phyloP scores from a whole-genome alignment of 2,329 filamentous ascomycete genomes.

The Annulohypoxylon truncatum region DNA sequence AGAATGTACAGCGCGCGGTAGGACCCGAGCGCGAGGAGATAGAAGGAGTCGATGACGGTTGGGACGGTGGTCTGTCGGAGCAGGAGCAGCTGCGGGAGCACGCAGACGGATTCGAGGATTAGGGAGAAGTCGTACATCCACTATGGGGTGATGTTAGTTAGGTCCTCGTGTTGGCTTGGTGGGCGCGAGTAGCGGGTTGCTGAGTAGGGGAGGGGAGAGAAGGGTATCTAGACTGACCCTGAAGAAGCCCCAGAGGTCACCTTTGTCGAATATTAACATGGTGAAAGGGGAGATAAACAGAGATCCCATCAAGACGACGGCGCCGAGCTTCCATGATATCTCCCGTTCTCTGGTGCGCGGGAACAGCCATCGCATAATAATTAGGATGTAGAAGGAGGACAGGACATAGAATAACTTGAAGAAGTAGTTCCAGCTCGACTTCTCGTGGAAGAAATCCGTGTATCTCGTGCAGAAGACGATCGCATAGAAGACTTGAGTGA shows the following conservation, averaged over 20 bases:
- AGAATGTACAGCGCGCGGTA: slow-evolving; percentile 91
- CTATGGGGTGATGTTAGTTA: too few species aligned
- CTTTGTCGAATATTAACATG: slow-evolving; percentile 73
- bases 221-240: slow-evolving; percentile 56
- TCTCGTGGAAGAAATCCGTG: slow-evolving; percentile 78
- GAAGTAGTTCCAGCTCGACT: slow-evolving; percentile 74
- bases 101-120: slow-evolving; percentile 89
- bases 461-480: slow-evolving; percentile 89
- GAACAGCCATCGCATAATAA: slow-evolving; percentile 86
- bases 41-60: slow-evolving; percentile 97
- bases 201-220: neutral
- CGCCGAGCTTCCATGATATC: slow-evolving; percentile 91
- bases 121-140: slow-evolving; percentile 89
- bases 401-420: slow-evolving; percentile 92
- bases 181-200: too few species aligned
- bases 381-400: slow-evolving; percentile 87
- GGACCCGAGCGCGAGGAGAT: slow-evolving; percentile 85
- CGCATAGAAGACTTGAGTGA: slow-evolving; percentile 89
- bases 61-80: slow-evolving; percentile 95
- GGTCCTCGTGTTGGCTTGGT: slow-evolving; percentile 40
- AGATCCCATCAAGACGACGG: slow-evolving; percentile 73
- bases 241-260: slow-evolving; percentile 60
- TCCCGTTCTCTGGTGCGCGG: slow-evolving; percentile 90
- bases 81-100: slow-evolving; percentile 90
- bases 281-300: slow-evolving; percentile 77